A percentile compares a stretch with the other conserved stretches of the same genome.
phyloP scores from a whole-genome alignment of 2,329 filamentous ascomycete species.

The Phialophora chinensis region DNA sequence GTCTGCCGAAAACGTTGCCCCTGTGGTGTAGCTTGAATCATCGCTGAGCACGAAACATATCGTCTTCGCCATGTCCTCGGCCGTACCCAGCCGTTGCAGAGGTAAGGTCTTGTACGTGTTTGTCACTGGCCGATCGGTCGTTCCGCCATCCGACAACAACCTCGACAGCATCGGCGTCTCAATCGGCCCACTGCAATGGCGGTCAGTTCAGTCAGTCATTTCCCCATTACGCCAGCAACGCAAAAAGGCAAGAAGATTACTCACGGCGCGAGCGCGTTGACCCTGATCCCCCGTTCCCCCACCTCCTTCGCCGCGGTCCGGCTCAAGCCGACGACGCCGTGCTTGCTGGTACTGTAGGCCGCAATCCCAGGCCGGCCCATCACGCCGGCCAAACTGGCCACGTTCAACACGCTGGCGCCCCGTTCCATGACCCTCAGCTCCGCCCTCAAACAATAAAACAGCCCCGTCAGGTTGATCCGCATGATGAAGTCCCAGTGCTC shows the following conservation, averaged over 20 bases:
- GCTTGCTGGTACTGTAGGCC: conserved; percentile 53
- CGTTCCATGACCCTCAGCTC: conserved; percentile 52
- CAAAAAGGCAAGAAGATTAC: background rate
- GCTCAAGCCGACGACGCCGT: conserved; percentile 53
- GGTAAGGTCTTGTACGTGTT: conserved; percentile 32
- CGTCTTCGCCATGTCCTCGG: conserved; percentile 52
- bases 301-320: conserved; percentile 48
- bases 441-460: conserved; percentile 49
- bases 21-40: conserved; percentile 52
- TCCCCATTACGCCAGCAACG: background rate
- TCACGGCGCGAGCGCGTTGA: conserved; percentile 47
- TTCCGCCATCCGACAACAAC: conserved; percentile 14
- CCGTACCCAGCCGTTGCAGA: conserved; percentile 60
- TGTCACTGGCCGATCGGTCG: conserved; percentile 21
- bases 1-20: conserved; percentile 53
- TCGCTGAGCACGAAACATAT: conserved; percentile 54
- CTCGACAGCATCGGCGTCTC: conserved; percentile 32
- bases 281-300: conserved; percentile 44
- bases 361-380: conserved; percentile 47
- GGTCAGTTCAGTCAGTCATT: conserved; percentile 6
- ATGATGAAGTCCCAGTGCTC: conserved; percentile 53
- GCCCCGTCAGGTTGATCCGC: conserved; percentile 50
- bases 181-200: conserved; percentile 26
- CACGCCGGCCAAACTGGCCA: conserved; percentile 49
- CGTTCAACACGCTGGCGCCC: conserved; percentile 49